Percentiles rank a stretch among this genome's conserved stretches.
Conservation (phyloP, 78 protist species). For the Acrasis kona region DNA sequence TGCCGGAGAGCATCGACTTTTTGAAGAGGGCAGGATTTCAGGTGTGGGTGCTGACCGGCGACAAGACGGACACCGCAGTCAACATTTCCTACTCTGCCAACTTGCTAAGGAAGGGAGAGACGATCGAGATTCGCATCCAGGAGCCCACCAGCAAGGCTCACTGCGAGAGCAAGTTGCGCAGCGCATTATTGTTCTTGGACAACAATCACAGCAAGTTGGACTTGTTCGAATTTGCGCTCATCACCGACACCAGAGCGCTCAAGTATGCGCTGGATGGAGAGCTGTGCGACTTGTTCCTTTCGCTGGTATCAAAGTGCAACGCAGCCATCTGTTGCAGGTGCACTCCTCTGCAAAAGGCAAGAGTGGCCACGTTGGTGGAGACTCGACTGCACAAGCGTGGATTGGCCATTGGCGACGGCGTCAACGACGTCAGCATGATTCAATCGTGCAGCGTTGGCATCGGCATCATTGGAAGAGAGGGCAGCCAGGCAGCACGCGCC, state of each 20-base stretch:
- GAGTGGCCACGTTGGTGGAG: constrained; percentile 50
- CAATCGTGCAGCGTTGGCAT: constrained; percentile 63
- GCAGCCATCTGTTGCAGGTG: constrained; percentile 77
- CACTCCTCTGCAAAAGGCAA: constrained; percentile 77
- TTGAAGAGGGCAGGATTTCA: constrained; percentile 58
- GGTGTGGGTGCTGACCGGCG: constrained; percentile 79
- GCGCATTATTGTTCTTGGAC: neutral
- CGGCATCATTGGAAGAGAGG: constrained; percentile 54
- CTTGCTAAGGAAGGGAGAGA: constrained; percentile 30
- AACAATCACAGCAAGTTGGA: neutral
- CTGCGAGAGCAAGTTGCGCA: neutral
- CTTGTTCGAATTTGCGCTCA: neutral
- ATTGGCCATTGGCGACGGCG: constrained; percentile 68
- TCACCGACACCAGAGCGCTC: constrained; percentile 5
- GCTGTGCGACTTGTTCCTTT: constrained; percentile 37
- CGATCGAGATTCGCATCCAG: neutral
- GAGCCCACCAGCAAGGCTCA: neutral
- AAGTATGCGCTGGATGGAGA: constrained; percentile 27
- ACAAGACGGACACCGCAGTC: constrained; percentile 78
- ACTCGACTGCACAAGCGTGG: constrained; percentile 37
- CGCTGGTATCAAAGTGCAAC: constrained; percentile 44
- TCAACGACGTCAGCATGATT: constrained; percentile 77
- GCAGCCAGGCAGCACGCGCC: constrained; percentile 52
- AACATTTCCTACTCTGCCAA: constrained; percentile 56
- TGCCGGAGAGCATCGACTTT: constrained; percentile 51